These are phyloP conservation scores for Lasiosphaeria ovina DNA, from an alignment of 495 filamentous ascomycete species.

Conservation along the genomic window DNA sequence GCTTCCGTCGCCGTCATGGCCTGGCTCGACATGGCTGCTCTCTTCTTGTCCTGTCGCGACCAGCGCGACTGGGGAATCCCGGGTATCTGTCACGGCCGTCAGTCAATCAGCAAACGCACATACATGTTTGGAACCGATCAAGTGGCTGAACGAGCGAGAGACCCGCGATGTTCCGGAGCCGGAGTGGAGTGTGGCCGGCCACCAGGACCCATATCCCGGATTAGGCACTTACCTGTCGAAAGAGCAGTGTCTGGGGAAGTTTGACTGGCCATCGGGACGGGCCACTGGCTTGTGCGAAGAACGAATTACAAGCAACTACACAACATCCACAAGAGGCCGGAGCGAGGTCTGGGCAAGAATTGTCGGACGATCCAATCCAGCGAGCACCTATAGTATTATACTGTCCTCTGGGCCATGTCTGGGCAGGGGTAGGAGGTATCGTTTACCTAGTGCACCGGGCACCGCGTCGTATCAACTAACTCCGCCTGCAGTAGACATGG, in stretches of 20 bases:
- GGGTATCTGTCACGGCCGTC: conserved; percentile 14
- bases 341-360: conserved; percentile 14
- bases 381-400: conserved; percentile 18
- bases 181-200: background rate
- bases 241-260: conserved; percentile 16
- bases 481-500: background rate
- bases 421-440: background rate
- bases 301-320: background rate
- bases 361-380: conserved; percentile 20
- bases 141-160: background rate
- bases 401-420: background rate
- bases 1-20: too few relatives aligned
- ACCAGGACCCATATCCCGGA: background rate
- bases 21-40: background rate
- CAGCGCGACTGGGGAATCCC: conserved; percentile 14
- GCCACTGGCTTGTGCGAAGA: conserved; percentile 15
- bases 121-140: background rate
- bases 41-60: conserved; percentile 6
- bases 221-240: conserved; percentile 18
- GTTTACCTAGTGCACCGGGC: conserved; percentile 3
- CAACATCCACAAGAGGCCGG: background rate
- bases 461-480: conserved; percentile 6
- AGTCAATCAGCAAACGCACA: background rate
- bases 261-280: conserved; percentile 19
- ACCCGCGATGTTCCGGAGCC: background rate